Evolutionary conservation across 306 rosid genomes (phyloP).

Genomic region (Cicer yamashitae): DNA sequence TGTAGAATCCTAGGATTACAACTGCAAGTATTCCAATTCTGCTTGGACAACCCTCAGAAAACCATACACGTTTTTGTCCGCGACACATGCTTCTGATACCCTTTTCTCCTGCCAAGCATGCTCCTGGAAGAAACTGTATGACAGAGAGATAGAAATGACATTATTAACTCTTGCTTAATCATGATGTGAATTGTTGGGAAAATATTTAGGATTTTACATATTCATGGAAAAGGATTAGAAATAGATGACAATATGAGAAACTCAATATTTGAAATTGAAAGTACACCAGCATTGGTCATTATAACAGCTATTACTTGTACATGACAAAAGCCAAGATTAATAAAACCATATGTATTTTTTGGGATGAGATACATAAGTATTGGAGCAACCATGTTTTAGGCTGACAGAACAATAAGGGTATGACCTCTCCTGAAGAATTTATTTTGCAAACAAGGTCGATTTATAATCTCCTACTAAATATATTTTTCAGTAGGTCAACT

Average conservation of each 20-base stretch:
- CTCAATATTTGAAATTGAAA: neutral
- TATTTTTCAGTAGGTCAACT: no score
- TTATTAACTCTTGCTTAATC: neutral
- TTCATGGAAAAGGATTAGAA: no score
- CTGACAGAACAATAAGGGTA: no score
- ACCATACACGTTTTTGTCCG: constrained; percentile 61
- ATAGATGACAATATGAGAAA: no score
- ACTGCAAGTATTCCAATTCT: constrained; percentile 72
- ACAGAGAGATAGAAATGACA: neutral
- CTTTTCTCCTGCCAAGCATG: constrained; percentile 66
- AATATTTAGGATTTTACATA: no score
- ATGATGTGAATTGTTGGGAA: neutral
- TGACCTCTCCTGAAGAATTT: no score
- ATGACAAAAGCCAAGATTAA: neutral
- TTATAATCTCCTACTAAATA: no score
- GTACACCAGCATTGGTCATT: constrained; percentile 5
- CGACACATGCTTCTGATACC: constrained; percentile 46
- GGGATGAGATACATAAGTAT: no score
- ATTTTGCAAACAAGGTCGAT: no score
- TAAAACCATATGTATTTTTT: neutral
- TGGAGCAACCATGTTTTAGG: no score
- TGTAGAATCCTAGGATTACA: constrained; percentile 66
- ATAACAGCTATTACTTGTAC: neutral
- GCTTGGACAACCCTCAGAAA: constrained; percentile 77
- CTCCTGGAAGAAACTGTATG: constrained; percentile 68